Evolutionary conservation across 495 filamentous ascomycete genomes (phyloP).

Genomic region (Xylaria curta): DNA sequence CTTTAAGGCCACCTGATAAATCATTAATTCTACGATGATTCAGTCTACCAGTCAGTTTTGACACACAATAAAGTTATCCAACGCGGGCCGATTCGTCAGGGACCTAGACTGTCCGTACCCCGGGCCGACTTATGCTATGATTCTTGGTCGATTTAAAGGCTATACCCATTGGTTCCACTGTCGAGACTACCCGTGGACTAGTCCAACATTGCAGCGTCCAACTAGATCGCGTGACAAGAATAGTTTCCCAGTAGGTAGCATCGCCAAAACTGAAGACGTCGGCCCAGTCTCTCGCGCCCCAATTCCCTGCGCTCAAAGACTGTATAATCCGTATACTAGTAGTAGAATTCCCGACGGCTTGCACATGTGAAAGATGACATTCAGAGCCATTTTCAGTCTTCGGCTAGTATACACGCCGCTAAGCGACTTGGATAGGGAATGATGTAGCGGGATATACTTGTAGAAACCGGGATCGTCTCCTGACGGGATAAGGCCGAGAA

Average conservation of each 20-base stretch:
- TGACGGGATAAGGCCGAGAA: not conserved
- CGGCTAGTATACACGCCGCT: not conserved
- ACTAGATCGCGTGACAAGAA: constrained; percentile 23
- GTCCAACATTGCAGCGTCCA: constrained; percentile 10
- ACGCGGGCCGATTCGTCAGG: constrained; percentile 23
- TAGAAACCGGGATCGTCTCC: too few species aligned
- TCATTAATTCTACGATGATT: not conserved
- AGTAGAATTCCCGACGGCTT: not conserved
- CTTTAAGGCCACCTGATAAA: constrained; percentile 5
- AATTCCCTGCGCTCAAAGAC: constrained; percentile 8
- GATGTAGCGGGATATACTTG: not conserved
- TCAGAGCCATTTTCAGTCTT: not conserved
- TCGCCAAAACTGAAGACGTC: constrained; percentile 9
- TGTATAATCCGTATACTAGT: not conserved
- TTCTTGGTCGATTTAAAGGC: not conserved
- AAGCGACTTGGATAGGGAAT: not conserved
- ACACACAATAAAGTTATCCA: not conserved
- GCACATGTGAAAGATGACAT: not conserved
- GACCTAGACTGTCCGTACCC: constrained; percentile 7
- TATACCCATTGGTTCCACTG: constrained; percentile 22
- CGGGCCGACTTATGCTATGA: constrained; percentile 12
- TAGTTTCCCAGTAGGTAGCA: constrained; percentile 17
- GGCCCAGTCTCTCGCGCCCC: not conserved
- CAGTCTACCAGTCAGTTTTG: not conserved
- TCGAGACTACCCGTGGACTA: constrained; percentile 14